These are phyloP conservation scores for Fusarium fujikuroi DNA, from an alignment of 2,329 filamentous ascomycete genomes.

Conservation along the genomic window DNA sequence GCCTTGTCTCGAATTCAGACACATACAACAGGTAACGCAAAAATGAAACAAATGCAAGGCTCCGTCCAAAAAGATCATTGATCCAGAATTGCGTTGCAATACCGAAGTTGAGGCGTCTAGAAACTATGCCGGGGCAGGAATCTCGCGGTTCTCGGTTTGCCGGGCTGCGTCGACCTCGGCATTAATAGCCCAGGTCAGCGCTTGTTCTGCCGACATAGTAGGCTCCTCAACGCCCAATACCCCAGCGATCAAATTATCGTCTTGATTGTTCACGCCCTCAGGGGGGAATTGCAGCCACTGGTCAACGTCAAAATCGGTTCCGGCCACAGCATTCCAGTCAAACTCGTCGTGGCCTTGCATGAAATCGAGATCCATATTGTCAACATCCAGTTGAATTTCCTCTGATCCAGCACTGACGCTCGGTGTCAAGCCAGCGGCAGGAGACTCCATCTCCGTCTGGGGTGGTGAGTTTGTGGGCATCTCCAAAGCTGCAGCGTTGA, in stretches of 20 bases:
- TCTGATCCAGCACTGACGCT: slow-evolving; percentile 59
- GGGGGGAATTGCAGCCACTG: slow-evolving; percentile 69
- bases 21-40: slow-evolving; percentile 31
- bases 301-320: slow-evolving; percentile 66
- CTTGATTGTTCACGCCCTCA: slow-evolving; percentile 56
- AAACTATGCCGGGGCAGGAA: slow-evolving; percentile 35
- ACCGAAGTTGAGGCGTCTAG: neutral
- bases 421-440: slow-evolving; percentile 54
- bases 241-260: slow-evolving; percentile 51
- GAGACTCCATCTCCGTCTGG: slow-evolving; percentile 56
- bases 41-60: slow-evolving; percentile 23
- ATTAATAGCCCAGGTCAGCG: slow-evolving; percentile 46
- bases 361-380: slow-evolving; percentile 58
- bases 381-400: slow-evolving; percentile 50
- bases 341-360: slow-evolving; percentile 60
- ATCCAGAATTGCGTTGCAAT: neutral
- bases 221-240: slow-evolving; percentile 46
- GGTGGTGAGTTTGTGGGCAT: slow-evolving; percentile 55
- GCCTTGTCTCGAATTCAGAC: slow-evolving; percentile 38
- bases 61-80: slow-evolving; percentile 7
- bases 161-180: slow-evolving; percentile 39
- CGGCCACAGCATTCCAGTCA: slow-evolving; percentile 64
- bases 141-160: slow-evolving; percentile 26
- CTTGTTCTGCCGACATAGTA: slow-evolving; percentile 46
- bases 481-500: slow-evolving; percentile 52